phyloP scores from a whole-genome alignment of 306 rosid species.

The Quercus variabilis region DNA sequence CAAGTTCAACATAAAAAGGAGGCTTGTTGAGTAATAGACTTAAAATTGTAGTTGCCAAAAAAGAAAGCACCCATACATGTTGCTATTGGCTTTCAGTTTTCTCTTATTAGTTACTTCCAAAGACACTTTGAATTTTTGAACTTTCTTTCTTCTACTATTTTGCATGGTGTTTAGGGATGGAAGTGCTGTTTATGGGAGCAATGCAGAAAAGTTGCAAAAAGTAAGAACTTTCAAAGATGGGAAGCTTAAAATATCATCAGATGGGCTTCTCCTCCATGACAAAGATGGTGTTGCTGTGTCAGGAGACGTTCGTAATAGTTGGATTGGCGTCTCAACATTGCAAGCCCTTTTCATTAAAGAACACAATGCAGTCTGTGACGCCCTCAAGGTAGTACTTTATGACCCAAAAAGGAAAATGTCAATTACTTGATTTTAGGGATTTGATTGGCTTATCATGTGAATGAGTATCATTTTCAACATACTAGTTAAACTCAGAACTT shows the following conservation, averaged over 20 bases:
- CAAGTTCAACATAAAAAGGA: no score
- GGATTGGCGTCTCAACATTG: slow-evolving; percentile 62
- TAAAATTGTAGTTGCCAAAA: not conserved
- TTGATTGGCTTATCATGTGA: not conserved
- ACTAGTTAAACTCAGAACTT: not conserved
- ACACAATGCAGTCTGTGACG: slow-evolving; percentile 54
- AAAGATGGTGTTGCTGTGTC: slow-evolving; percentile 45
- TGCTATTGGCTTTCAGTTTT: not conserved
- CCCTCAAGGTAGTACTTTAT: slow-evolving; percentile 42
- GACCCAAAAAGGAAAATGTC: not conserved
- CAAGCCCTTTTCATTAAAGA: slow-evolving; percentile 55
- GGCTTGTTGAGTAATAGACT: no score
- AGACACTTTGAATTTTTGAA: no score
- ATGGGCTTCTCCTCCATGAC: slow-evolving; percentile 42
- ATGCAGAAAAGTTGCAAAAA: slow-evolving; percentile 23
- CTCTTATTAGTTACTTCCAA: no score
- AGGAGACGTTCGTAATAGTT: slow-evolving; percentile 55
- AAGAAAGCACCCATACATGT: not conserved
- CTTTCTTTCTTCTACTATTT: not conserved
- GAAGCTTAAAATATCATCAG: slow-evolving; percentile 42
- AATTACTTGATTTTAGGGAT: no score
- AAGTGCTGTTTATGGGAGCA: slow-evolving; percentile 58
- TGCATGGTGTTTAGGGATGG: slow-evolving; percentile 42
- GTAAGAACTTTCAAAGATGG: slow-evolving; percentile 56
- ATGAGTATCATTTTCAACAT: not conserved